These are phyloP conservation scores for Colletotrichum costaricense DNA, from an alignment of 2,329 filamentous ascomycete species.

Conservation along the genomic window DNA sequence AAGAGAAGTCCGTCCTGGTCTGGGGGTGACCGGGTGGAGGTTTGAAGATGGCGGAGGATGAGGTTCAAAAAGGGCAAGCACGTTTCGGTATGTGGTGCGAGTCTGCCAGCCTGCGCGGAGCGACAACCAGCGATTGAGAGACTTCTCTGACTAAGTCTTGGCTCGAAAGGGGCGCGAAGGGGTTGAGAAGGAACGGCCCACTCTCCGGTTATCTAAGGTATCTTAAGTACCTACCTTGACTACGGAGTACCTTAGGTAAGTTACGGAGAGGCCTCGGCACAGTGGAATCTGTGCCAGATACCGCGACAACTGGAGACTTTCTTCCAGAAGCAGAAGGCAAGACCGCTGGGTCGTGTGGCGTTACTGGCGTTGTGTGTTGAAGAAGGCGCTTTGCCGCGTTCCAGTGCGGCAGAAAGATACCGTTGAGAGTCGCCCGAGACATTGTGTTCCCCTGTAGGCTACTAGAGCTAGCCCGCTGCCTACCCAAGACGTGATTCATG, in stretches of 20 bases:
- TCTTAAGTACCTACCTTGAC: background rate
- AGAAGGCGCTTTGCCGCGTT: constrained; percentile 22
- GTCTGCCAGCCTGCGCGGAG: background rate
- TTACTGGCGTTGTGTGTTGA: background rate
- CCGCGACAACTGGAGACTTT: constrained; percentile 4
- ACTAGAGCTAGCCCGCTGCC: background rate
- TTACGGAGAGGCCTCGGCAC: background rate
- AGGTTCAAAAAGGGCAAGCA: constrained; percentile 4
- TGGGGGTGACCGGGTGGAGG: background rate
- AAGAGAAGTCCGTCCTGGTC: background rate
- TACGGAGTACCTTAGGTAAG: background rate
- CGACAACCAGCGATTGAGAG: background rate
- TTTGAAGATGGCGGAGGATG: background rate
- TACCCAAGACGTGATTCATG: constrained; percentile 3
- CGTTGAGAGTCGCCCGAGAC: background rate
- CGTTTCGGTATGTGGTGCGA: constrained; percentile 27
- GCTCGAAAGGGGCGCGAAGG: constrained; percentile 6
- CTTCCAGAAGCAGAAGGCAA: constrained; percentile 29
- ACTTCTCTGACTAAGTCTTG: background rate
- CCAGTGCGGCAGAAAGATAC: background rate
- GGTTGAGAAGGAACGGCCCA: background rate
- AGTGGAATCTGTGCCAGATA: constrained; percentile 28
- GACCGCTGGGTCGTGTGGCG: constrained; percentile 25
- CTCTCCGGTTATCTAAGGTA: background rate
- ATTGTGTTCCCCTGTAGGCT: background rate